A percentile compares a stretch with the other conserved stretches of the same genome.
These are phyloP conservation scores for Aspergillus sp. DNA, from an alignment of 2,329 filamentous ascomycete species.

Conservation along the genomic window DNA sequence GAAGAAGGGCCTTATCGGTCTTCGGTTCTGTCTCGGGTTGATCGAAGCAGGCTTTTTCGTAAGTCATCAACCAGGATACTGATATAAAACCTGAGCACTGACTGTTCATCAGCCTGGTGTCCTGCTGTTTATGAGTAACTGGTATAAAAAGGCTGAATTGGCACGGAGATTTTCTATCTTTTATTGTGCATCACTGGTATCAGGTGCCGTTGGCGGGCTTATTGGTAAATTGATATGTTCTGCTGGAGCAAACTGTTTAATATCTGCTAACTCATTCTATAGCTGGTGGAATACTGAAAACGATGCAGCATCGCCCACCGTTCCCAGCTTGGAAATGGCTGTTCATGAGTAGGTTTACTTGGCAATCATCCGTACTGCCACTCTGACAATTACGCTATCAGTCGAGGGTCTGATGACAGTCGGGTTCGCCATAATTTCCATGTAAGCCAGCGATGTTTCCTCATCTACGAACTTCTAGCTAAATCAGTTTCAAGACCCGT, in stretches of 20 bases:
- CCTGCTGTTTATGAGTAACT: background rate
- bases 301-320: background rate
- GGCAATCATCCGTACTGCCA: background rate
- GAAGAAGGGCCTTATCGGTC: background rate
- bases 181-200: background rate
- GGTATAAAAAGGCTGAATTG: background rate
- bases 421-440: no score
- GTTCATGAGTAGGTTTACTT: background rate
- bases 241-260: background rate
- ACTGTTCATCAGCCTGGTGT: background rate
- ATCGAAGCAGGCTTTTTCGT: background rate
- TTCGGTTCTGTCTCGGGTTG: background rate
- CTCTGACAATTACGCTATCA: background rate
- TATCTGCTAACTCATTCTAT: background rate
- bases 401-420: no score
- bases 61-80: background rate
- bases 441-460: no score
- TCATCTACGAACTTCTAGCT: no score
- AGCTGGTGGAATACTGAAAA: background rate
- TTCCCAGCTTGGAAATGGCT: background rate
- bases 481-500: background rate
- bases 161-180: background rate
- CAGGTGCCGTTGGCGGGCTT: background rate
- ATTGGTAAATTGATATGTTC: background rate
- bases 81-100: background rate